Conservation (phyloP, 2,329 filamentous ascomycete species). For the Pyrenophora tritici-repentis region DNA sequence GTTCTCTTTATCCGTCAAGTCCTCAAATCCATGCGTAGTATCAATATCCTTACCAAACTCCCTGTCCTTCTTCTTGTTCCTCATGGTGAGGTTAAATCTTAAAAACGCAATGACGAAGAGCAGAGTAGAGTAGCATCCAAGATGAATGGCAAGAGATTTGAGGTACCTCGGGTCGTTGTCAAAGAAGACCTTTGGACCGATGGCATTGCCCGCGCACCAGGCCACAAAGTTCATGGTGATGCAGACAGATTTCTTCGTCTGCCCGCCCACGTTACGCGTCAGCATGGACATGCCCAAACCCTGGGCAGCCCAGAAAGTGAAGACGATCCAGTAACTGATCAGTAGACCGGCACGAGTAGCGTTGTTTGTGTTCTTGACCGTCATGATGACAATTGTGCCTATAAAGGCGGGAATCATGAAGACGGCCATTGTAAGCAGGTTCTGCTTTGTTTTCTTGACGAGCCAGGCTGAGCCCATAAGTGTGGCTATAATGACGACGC, state of each 20-base stretch:
- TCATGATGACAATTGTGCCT: conserved; percentile 74
- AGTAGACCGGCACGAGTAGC: conserved; percentile 69
- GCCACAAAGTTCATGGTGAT: conserved; percentile 72
- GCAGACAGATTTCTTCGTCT: conserved; percentile 73
- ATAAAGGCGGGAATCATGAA: conserved; percentile 72
- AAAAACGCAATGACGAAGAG: conserved; percentile 63
- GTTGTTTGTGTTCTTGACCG: conserved; percentile 62
- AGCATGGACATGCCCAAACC: conserved; percentile 70
- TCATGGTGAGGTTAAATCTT: conserved; percentile 60
- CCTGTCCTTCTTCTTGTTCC: conserved; percentile 65
- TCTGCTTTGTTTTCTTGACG: conserved; percentile 71
- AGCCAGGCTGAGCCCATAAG: conserved; percentile 69
- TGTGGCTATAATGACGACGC: conserved; percentile 73
- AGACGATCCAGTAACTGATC: conserved; percentile 75
- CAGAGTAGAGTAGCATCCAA: conserved; percentile 69
- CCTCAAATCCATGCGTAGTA: conserved; percentile 61
- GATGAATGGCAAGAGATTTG: conserved; percentile 70
- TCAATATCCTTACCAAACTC: conserved; percentile 41
- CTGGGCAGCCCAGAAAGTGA: conserved; percentile 78
- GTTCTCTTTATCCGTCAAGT: conserved; percentile 67
- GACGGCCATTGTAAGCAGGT: conserved; percentile 66
- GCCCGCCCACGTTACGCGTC: conserved; percentile 71
- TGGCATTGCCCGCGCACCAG: conserved; percentile 71
- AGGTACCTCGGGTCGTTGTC: conserved; percentile 68
- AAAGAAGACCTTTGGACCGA: conserved; percentile 55